Percentiles rank a stretch among this genome's conserved stretches.
Conservation (phyloP, 345 rosid species). For the Melaleuca quinquenervia region DNA sequence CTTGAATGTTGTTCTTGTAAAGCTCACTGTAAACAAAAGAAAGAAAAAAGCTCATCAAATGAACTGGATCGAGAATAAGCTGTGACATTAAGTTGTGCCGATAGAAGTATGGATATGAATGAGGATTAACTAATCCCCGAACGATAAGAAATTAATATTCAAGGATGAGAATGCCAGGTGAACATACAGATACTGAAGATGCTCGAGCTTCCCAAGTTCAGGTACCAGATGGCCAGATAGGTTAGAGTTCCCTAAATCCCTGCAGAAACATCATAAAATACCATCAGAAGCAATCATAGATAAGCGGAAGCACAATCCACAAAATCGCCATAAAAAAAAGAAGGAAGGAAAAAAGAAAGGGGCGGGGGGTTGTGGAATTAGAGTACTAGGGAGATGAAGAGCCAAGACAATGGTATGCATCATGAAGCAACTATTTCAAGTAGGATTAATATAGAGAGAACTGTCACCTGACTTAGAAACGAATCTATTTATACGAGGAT, state of each 20-base stretch:
- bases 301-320: not conserved
- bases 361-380: no score
- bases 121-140: not conserved
- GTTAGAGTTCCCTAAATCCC: conserved; percentile 93
- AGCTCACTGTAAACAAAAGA: conserved; percentile 50
- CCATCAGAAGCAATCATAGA: not conserved
- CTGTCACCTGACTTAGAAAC: not conserved
- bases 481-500: not conserved
- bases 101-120: not conserved
- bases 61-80: not conserved
- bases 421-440: not conserved
- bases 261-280: conserved; percentile 12
- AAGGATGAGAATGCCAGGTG: not conserved
- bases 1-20: conserved; percentile 82
- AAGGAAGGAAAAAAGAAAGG: not conserved
- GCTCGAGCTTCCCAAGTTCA: conserved; percentile 83
- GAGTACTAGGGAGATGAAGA: not conserved
- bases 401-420: not conserved
- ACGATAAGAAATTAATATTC: not conserved
- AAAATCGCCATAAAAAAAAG: not conserved
- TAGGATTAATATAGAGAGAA: not conserved
- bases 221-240: conserved; percentile 83
- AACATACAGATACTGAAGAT: conserved; percentile 84
- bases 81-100: not conserved
- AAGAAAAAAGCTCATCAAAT: not conserved